phyloP scores from a whole-genome alignment of 1,284 basidiomycete genomes.

The Leucoagaricus sp. region DNA sequence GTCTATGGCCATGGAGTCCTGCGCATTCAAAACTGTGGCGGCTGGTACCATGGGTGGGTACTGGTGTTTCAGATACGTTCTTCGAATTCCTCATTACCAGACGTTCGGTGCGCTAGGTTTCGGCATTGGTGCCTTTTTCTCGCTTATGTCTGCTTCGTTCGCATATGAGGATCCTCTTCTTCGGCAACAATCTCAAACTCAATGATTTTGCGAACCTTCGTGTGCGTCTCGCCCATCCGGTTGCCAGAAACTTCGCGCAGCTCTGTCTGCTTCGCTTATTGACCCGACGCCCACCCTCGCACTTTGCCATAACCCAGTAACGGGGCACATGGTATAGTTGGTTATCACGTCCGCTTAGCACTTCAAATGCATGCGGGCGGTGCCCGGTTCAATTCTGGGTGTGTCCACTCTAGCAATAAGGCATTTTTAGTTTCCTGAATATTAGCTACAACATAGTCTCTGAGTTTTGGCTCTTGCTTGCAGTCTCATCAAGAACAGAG shows the following conservation, averaged over 20 bases:
- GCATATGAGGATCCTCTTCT: conserved; percentile 93
- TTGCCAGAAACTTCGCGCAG: no score
- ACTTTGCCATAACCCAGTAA: no score
- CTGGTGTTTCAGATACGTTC: neutral
- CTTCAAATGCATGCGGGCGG: no score
- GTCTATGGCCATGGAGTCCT: conserved; percentile 78
- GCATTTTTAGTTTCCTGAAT: no score
- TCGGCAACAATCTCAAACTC: conserved; percentile 64
- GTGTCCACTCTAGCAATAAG: neutral
- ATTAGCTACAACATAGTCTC: no score
- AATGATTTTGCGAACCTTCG: no score
- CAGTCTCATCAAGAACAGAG: no score
- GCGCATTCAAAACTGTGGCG: conserved; percentile 78
- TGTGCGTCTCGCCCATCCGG: no score
- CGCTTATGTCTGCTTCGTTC: conserved; percentile 94
- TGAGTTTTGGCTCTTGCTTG: no score
- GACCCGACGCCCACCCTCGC: no score
- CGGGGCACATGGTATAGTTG: conserved; percentile 1
- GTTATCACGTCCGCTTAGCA: neutral
- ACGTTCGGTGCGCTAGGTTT: conserved; percentile 59
- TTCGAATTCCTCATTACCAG: neutral
- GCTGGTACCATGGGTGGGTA: conserved; percentile 79
- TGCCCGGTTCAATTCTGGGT: no score
- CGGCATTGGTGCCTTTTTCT: conserved; percentile 93
- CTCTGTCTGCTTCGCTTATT: no score